Percentiles rank a stretch among this genome's conserved stretches.
Evolutionary conservation across 495 filamentous ascomycete species (phyloP).

Genomic region (Thermochaetoides thermophila): DNA sequence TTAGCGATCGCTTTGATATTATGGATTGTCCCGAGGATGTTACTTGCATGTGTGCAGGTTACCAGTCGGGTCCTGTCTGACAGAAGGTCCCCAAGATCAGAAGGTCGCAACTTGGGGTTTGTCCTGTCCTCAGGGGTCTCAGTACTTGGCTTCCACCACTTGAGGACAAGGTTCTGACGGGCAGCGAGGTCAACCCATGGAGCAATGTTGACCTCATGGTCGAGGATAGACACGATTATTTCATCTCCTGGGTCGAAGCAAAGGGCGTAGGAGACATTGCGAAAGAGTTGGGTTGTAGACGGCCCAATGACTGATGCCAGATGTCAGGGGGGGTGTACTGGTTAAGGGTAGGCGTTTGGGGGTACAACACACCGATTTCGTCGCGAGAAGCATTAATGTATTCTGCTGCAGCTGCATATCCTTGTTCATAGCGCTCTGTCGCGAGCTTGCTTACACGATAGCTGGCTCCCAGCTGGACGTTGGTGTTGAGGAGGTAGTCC

Average conservation of each 20-base stretch:
- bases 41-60: slow-evolving; percentile 52
- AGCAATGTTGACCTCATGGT: slow-evolving; percentile 60
- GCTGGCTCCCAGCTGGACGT: slow-evolving; percentile 57
- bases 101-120: slow-evolving; percentile 40
- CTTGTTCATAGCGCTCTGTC: slow-evolving; percentile 38
- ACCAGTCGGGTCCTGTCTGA: slow-evolving; percentile 46
- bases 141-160: slow-evolving; percentile 46
- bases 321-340: slow-evolving; percentile 1
- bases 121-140: slow-evolving; percentile 4
- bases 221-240: slow-evolving; percentile 48
- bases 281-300: slow-evolving; percentile 58
- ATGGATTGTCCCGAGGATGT: slow-evolving; percentile 56
- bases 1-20: slow-evolving; percentile 41
- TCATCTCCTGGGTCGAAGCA: slow-evolving; percentile 44
- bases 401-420: slow-evolving; percentile 43
- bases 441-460: slow-evolving; percentile 42
- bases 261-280: slow-evolving; percentile 50
- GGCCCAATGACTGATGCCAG: slow-evolving; percentile 39
- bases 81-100: slow-evolving; percentile 39
- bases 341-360: not conserved
- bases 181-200: slow-evolving; percentile 51
- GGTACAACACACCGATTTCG: slow-evolving; percentile 37
- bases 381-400: slow-evolving; percentile 51
- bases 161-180: slow-evolving; percentile 40
- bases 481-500: slow-evolving; percentile 49